phyloP scores from a whole-genome alignment of 2,329 filamentous ascomycete genomes.

The Fusarium camptoceras region DNA sequence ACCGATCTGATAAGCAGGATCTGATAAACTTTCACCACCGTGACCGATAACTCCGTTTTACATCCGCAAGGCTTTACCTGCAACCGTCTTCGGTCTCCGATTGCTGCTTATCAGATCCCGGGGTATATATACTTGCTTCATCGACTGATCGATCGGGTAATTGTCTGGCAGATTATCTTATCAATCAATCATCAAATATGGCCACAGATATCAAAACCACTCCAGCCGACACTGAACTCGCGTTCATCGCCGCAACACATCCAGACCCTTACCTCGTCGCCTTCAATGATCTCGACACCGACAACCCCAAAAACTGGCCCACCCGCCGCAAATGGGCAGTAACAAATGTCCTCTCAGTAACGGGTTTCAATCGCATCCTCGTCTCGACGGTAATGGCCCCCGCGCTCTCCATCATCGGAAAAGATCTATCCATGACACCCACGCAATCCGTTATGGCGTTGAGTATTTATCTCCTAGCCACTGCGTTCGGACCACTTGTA shows the following conservation, averaged over 20 bases:
- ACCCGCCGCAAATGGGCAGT: slow-evolving; percentile 60
- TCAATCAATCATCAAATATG: background rate
- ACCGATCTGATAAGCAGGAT: slow-evolving; percentile 27
- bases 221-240: slow-evolving; percentile 9
- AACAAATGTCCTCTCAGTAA: slow-evolving; percentile 61
- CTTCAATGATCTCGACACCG: slow-evolving; percentile 48
- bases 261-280: slow-evolving; percentile 44
- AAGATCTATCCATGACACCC: slow-evolving; percentile 63
- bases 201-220: background rate
- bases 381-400: slow-evolving; percentile 66
- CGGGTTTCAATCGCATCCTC: slow-evolving; percentile 64
- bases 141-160: accelerated
- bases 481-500: slow-evolving; percentile 58
- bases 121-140: background rate
- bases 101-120: background rate
- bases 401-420: slow-evolving; percentile 60
- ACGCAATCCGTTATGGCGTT: slow-evolving; percentile 61
- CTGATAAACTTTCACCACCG: slow-evolving; percentile 11
- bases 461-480: slow-evolving; percentile 58
- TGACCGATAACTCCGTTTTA: slow-evolving; percentile 31
- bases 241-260: background rate
- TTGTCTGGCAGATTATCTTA: background rate
- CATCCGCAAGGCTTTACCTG: background rate
- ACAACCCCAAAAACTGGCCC: slow-evolving; percentile 57
- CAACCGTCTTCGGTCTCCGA: background rate